Evolutionary conservation across 2,329 filamentous ascomycete genomes (phyloP).

Genomic region (Fusarium aywerte): DNA sequence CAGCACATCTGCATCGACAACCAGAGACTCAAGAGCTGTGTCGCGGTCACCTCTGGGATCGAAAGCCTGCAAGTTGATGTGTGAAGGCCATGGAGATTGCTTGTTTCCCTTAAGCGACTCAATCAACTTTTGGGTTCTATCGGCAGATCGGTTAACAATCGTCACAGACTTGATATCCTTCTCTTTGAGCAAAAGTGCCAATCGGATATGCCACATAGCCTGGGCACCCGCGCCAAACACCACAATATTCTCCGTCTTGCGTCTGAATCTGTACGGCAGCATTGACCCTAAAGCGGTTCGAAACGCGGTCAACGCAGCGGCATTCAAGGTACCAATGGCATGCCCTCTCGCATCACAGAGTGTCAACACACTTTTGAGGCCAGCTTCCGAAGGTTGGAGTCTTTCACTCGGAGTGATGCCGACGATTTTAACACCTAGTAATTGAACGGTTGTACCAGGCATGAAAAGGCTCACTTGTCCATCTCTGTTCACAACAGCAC

Average conservation of each 20-base stretch:
- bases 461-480: constrained; percentile 73
- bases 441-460: constrained; percentile 69
- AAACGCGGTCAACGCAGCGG: constrained; percentile 75
- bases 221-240: constrained; percentile 78
- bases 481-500: constrained; percentile 69
- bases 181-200: constrained; percentile 66
- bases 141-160: constrained; percentile 49
- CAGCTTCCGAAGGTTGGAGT: constrained; percentile 9
- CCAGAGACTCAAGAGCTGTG: constrained; percentile 29
- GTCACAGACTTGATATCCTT: constrained; percentile 45
- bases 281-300: constrained; percentile 73
- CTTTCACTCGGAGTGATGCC: constrained; percentile 44
- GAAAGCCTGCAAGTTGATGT: constrained; percentile 31
- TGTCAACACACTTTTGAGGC: constrained; percentile 62
- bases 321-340: constrained; percentile 72
- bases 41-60: constrained; percentile 21
- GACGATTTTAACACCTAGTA: constrained; percentile 73
- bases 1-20: constrained; percentile 43
- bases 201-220: constrained; percentile 77
- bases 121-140: constrained; percentile 39
- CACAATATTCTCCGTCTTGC: constrained; percentile 59
- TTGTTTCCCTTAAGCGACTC: constrained; percentile 24
- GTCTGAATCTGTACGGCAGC: constrained; percentile 61
- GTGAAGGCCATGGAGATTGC: constrained; percentile 24
- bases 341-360: constrained; percentile 66